Percentiles rank a stretch among this genome's conserved stretches.
These are phyloP conservation scores for Castanea crenata DNA, from an alignment of 306 rosid species.

Conservation along the genomic window DNA sequence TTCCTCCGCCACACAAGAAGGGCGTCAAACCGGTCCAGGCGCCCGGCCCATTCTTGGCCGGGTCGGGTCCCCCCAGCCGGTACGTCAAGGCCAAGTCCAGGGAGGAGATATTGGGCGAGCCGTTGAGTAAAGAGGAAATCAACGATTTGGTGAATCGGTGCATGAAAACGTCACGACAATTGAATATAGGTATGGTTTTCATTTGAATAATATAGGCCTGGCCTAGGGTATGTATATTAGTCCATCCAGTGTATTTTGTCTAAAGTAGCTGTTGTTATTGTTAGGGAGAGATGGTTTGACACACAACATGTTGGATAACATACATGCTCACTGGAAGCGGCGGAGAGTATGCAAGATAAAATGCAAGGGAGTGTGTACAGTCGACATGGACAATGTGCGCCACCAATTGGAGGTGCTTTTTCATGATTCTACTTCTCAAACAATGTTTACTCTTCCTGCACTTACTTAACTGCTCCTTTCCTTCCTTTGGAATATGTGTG, in stretches of 20 bases:
- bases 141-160: constrained; percentile 41
- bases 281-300: constrained; percentile 98
- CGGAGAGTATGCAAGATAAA: constrained; percentile 88
- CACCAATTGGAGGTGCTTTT: constrained; percentile 78
- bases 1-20: constrained; percentile 78
- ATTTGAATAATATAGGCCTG: not conserved
- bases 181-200: constrained; percentile 52
- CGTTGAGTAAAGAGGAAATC: constrained; percentile 65
- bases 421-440: not conserved
- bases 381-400: constrained; percentile 78
- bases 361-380: constrained; percentile 93
- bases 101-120: constrained; percentile 79
- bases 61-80: constrained; percentile 48
- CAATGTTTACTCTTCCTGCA: too few species aligned
- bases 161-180: constrained; percentile 48
- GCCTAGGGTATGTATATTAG: too few species aligned
- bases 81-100: constrained; percentile 56
- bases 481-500: too few species aligned
- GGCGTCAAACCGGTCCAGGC: constrained; percentile 85
- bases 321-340: constrained; percentile 95
- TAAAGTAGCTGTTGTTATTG: not conserved
- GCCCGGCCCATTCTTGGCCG: constrained; percentile 78
- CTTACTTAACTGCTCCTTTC: too few species aligned
- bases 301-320: constrained; percentile 97
- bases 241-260: too few species aligned